Percentiles rank a stretch among this genome's conserved stretches.
Conservation (phyloP, 768 basidiomycete species). For the Pisolithus microcarpus region DNA sequence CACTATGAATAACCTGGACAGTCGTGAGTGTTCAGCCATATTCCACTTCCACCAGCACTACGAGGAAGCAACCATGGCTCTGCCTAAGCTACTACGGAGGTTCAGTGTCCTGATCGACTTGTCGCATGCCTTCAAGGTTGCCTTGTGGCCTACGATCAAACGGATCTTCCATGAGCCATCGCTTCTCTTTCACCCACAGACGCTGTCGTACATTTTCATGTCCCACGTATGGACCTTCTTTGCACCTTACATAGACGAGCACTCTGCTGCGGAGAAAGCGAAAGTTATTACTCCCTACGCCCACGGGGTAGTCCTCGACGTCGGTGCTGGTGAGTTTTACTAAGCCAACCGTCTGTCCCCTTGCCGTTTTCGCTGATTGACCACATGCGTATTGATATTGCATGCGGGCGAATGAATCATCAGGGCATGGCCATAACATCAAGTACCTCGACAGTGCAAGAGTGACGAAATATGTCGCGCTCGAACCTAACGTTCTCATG, state of each 20-base stretch:
- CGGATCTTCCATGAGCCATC: slow-evolving; percentile 25
- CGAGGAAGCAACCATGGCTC: too few species aligned
- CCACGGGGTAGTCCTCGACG: slow-evolving; percentile 54
- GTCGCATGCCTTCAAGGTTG: too few species aligned
- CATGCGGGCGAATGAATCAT: background rate
- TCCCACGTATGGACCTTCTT: slow-evolving; percentile 48
- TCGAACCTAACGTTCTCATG: slow-evolving; percentile 67
- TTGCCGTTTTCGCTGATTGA: too few species aligned
- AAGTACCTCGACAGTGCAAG: slow-evolving; percentile 49
- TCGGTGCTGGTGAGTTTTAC: slow-evolving; percentile 51
- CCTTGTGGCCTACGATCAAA: slow-evolving; percentile 13
- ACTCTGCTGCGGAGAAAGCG: too few species aligned
- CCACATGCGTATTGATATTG: background rate
- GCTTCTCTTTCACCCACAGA: slow-evolving; percentile 38
- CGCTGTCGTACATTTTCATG: slow-evolving; percentile 52
- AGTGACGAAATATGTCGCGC: slow-evolving; percentile 60
- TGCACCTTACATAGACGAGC: slow-evolving; percentile 38
- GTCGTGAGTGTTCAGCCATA: too few species aligned
- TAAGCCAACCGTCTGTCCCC: too few species aligned
- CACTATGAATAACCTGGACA: too few species aligned
- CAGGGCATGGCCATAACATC: slow-evolving; percentile 52
- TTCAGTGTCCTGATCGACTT: too few species aligned
- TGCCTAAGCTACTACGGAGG: too few species aligned
- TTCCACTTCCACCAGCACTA: too few species aligned
- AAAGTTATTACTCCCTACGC: slow-evolving; percentile 32